Evolutionary conservation across 257 asterid genomes (phyloP).

Genomic region (Solanum clarkiae): DNA sequence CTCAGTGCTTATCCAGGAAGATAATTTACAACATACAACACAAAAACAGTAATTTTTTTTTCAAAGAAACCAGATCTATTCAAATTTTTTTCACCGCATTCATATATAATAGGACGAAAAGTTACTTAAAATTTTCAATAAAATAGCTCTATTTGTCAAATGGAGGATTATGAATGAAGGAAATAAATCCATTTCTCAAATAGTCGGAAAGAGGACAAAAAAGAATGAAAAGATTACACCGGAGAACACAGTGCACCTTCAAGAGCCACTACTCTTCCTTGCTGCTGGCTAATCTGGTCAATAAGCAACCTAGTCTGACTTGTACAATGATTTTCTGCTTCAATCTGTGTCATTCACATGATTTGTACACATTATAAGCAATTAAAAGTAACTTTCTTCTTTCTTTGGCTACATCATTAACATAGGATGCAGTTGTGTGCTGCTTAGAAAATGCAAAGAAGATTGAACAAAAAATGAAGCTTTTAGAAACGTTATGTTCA

Average conservation of each 20-base stretch:
- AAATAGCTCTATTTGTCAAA: background rate
- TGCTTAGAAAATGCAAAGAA: background rate
- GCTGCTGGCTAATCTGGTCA: conserved; percentile 83
- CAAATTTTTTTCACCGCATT: background rate
- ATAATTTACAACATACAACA: background rate
- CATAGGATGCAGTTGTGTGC: background rate
- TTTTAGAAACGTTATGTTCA: background rate
- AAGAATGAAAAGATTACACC: background rate
- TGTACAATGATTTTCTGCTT: conserved; percentile 80
- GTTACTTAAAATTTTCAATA: background rate
- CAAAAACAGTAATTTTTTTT: background rate
- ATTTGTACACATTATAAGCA: background rate
- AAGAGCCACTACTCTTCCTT: conserved; percentile 56
- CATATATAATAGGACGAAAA: background rate
- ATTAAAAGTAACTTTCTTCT: background rate
- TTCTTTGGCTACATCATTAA: background rate
- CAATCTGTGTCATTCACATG: conserved; percentile 43
- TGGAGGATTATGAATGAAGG: background rate
- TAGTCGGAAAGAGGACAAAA: background rate
- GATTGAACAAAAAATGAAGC: background rate
- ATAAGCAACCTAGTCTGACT: conserved; percentile 68
- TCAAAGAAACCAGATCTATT: background rate
- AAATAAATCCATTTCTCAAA: background rate
- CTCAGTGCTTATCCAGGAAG: background rate
- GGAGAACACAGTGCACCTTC: conserved; percentile 50